Base-by-base conservation (phyloP, 305 asterid genomes). In the Fraxinus sp. region DNA sequence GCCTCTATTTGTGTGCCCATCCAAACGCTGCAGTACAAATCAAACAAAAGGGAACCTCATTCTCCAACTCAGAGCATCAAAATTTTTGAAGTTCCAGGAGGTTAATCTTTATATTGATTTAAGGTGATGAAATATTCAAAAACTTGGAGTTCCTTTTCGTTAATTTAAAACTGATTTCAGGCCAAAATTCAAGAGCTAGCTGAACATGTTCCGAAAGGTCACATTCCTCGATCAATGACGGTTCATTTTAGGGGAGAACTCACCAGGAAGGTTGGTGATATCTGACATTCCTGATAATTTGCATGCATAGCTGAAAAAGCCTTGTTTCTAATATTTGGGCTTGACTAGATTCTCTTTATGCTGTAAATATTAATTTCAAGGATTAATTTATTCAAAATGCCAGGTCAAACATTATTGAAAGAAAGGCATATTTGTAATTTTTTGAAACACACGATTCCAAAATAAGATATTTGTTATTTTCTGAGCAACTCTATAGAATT, bases 161-260 rank as follows among this genome's bases (percentile, higher is more conserved):
- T 64, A 64, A 39, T 80, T 82, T 70, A 37, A 64, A 46, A 68
- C 76, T 86, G 57, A 82, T 89, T 88, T 82, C 94, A 96, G 99
- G 98, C 98, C 52, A 96, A 96, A 89, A 89, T 96, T 84, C 98
- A 96, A 89, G 99, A 96, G 83, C 86, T 96, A 82, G 85, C 98
- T 30, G 99, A 94, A 81, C 99, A 96, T 90, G 99, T 96, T 49
- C 99, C 98, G 18, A 93, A 96, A 86, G 98, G 99, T 79, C 99
- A 96, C 85, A 94, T 94, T 82, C 99, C 99, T 68, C 90, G 98
- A 79, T 79, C 94, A 64, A 94, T 93, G 98, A 93, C 99, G 22
- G 89, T 94, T 79, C 98, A 94, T 87, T 89, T 96, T 81, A 90
- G 98, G 89, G 98, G 99, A 83, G 99, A 96, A 84, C 98, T 96